Evolutionary conservation across 352 stramenopile species (phyloP), one percentile per base, ranked within the genome.

Genomic region (Phytophthora podocarpi): DNA sequence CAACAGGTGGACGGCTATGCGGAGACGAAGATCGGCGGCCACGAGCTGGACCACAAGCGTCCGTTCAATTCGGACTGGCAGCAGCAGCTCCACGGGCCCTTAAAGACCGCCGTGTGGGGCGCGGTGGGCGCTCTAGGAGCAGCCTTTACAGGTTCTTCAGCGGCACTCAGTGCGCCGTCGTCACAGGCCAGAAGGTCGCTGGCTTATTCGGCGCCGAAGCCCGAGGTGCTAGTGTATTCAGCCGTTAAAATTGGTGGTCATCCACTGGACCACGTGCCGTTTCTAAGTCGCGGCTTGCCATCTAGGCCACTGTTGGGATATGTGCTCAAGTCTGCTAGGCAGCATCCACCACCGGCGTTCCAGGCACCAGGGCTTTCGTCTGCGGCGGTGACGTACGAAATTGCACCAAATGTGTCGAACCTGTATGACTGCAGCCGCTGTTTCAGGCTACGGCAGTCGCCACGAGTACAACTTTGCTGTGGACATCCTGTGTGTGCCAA

Each of bases 1-100:
- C 23, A 64, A 13, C 21, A 51, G 13, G 36, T 59, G 2, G 53
- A 31, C 4, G 61, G 65, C 18, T 90, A 78, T 58, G 63, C 75
- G 15, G 85, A 95, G 59, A 83, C 85, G 0, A 94, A 94, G 63
- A 94, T 92, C 37, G 85, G 82, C 34, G 82, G 82, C 18, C 82
- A 91, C 47, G 40, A 43, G 11, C 54, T 90, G 28, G 82, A 91
- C 70, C 74, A 91, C 60, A 74, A 74, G 34, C 77, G 74, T 20
- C 64, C 76, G 36, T 68, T 87, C 37, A 31, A 49, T 27, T 49
- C 45, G n/a, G 50, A 61, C 37, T 77, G 68, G 64, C 58, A 52
- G 15, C 48, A 58, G 18, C 53, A 57, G 36, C 43, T 76, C 11
- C 70, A 67, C 45, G 54, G 55, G 3, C 76, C 67, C 1, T 28